Evolutionary conservation across 495 filamentous ascomycete species (phyloP), one percentile per base, ranked within the genome.

Genomic region (Penicillium herquei): DNA sequence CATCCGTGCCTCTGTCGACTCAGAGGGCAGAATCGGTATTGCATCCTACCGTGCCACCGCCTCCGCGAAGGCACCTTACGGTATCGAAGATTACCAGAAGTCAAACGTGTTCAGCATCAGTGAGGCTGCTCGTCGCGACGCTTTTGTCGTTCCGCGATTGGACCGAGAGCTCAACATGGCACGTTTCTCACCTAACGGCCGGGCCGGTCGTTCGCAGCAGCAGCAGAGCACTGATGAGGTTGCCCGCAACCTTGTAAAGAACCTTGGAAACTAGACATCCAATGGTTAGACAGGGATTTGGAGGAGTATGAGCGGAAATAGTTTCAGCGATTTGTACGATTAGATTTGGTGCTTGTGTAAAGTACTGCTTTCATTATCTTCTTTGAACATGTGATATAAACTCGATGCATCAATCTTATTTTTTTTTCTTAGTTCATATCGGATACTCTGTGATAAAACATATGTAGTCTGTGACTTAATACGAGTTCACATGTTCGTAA

Each of bases 1-100:
- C 18, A 67, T 65, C 48, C 69, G 64, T 16, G 88, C 86, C 12
- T 72, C 62, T 17, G 69, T 92, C 30, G 78, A 86, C 63, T 74
- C 86, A 1, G 68, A 76, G 16, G 90, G 89, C 34, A 74, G 77
- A 49, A 76, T 91, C 34, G 57, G 66, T 12, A 63, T 91, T 52
- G 59, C 62, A 3, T 75, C 84, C 12, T 62, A 64, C 33, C 73
- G 78, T 13, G 74, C 82, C 1, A 69, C 74, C 33, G 30, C 60
- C 13, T 72, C 73, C 42, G 67, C 77, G 9, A 71, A 78, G 53
- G 68, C 80, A 13, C 78, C 89, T 0, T 79, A 84, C 63, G 69
- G 67, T 6, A 64, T 77, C 30, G 59, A 73, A 51, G 70, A 77
- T 7, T 65, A 73, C 55, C 61, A 65, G 57, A 67, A 67, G 60